Base-by-base conservation (phyloP, 2,329 filamentous ascomycete genomes). In the Epichloe aotearoae region DNA sequence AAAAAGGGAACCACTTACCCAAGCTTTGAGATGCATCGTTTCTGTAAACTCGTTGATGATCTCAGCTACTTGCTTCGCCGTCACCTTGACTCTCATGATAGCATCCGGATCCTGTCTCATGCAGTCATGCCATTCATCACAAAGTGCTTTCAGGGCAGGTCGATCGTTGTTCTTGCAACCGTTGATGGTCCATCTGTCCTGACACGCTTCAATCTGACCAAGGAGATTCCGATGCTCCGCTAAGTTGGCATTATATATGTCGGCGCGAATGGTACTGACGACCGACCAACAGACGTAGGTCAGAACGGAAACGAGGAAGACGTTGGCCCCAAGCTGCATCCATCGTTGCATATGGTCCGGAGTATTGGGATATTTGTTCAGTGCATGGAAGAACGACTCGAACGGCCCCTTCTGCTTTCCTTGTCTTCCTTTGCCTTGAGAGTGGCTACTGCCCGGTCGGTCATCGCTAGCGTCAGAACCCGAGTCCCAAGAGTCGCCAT, bases 41-140 rank as follows among this genome's bases (percentile, higher is more conserved):
- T 95, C 88, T 4, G 95, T 83, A 65, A 97, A 96, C 60, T 85
- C 84, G 64, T 97, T 96, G 66, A 97, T 84, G 40, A 98, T 95
- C 62, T 88, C 82, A 1, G 91, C 91, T 62, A 96, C 86, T 26
- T 90, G 93, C 61, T 87, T 84, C 5, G 88, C 90, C 17, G 85
- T 88, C 39, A 95, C 81, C 60, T 83, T 84, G 41, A 91, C 84
- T 38, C 84, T 76, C 57, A 87, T 89, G 51, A 95, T 81, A 51
- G 81, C 80, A 43, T 82, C 75, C 0, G 89, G 83, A 61, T 96
- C 87, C 56, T 84, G 80, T 56, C 83, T 82, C 88, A 95, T 95
- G 68, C 93, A 97, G 34, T 80, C 73, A 56, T 84, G 82, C 91
- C 91, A 97, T 54, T 83, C 79, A 36, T 82, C 77, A 64, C 93